Percentiles rank a stretch among this genome's conserved stretches.
Evolutionary conservation across 805 yeast genomes (phyloP).

Genomic region (Lachancea sp.): DNA sequence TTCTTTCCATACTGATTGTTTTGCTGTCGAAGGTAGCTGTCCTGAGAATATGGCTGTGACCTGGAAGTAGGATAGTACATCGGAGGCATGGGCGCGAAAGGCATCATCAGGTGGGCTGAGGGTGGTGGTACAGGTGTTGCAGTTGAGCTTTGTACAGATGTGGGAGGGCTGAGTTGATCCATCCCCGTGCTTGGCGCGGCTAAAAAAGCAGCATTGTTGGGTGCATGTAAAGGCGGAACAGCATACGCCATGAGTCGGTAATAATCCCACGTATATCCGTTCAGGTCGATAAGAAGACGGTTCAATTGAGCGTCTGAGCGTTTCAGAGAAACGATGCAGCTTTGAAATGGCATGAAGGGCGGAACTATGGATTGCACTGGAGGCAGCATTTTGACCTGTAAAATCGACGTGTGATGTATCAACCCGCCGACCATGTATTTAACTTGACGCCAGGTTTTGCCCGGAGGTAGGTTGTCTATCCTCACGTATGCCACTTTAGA

Average conservation of each 20-base stretch:
- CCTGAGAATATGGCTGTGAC: constrained; percentile 3
- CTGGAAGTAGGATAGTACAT: constrained; percentile 4
- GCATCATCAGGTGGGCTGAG: constrained; percentile 6
- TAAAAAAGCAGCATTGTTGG: constrained; percentile 1
- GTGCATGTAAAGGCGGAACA: constrained; percentile 15
- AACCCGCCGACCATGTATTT: constrained; percentile 31
- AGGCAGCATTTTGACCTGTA: constrained; percentile 29
- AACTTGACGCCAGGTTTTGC: constrained; percentile 31
- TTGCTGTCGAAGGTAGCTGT: constrained; percentile 6
- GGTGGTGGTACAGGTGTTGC: constrained; percentile 2
- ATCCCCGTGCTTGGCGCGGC: neutral
- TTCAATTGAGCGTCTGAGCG: constrained; percentile 17
- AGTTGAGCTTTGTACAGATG: neutral
- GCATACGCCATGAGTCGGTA: constrained; percentile 26
- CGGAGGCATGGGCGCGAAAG: constrained; percentile 7
- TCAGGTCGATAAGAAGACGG: constrained; percentile 23
- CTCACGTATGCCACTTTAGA: constrained; percentile 13
- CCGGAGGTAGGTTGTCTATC: constrained; percentile 32
- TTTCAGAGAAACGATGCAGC: constrained; percentile 26
- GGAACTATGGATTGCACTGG: constrained; percentile 29
- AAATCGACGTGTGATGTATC: constrained; percentile 26
- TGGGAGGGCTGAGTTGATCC: constrained; percentile 2
- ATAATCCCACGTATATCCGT: constrained; percentile 30
- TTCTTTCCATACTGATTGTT: constrained; percentile 14
- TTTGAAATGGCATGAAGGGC: constrained; percentile 29